These are phyloP conservation scores for Flaveria ramosissima DNA, from an alignment of 129 eudicot genomes.

Conservation along the genomic window DNA sequence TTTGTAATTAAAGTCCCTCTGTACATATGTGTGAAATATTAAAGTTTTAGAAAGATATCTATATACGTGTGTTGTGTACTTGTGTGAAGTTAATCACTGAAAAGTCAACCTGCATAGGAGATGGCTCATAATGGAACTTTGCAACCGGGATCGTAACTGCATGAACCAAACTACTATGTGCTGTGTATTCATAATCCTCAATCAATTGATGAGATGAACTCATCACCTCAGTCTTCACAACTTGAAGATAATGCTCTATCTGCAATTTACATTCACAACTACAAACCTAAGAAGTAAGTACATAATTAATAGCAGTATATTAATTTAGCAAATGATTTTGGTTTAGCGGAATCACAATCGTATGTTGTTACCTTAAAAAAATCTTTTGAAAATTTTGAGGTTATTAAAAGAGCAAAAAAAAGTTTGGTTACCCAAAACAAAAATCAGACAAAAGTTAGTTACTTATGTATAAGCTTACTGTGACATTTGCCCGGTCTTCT, in stretches of 20 bases:
- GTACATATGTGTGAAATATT: background rate
- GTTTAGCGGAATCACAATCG: background rate
- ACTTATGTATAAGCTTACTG: constrained; percentile 52
- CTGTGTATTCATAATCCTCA: constrained; percentile 83
- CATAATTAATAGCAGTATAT: background rate
- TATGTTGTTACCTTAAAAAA: too few species aligned
- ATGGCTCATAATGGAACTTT: constrained; percentile 70
- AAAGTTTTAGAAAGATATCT: background rate
- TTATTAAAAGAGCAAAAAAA: too few species aligned
- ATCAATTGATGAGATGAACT: constrained; percentile 54
- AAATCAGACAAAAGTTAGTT: background rate
- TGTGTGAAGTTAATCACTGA: background rate
- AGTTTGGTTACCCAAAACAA: background rate
- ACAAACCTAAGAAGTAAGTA: background rate
- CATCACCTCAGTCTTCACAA: constrained; percentile 74
- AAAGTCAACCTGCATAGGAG: constrained; percentile 75
- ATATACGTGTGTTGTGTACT: background rate
- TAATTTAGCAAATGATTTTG: background rate
- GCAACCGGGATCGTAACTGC: constrained; percentile 64
- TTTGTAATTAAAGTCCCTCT: background rate
- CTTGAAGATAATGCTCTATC: constrained; percentile 86
- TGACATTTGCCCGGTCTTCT: constrained; percentile 52
- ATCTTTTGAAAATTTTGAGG: too few species aligned
- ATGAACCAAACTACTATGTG: constrained; percentile 79
- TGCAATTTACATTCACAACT: constrained; percentile 37